These are phyloP conservation scores for Pleurozium schreberi DNA, from an alignment of 225 moss, liverwort and hornwort species.

Conservation along the genomic window DNA sequence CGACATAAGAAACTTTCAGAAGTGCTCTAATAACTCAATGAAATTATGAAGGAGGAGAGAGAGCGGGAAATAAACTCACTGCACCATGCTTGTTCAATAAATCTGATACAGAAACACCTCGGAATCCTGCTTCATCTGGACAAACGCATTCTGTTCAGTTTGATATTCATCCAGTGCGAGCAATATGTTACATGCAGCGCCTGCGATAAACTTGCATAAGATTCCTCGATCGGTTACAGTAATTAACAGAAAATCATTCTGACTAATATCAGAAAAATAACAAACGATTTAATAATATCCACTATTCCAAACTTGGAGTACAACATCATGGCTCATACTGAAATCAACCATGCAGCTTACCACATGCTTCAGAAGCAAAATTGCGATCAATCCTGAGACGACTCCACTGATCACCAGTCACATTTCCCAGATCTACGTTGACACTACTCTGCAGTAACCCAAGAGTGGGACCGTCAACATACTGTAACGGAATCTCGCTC, in stretches of 20 bases:
- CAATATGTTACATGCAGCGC: background rate
- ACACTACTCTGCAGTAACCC: slow-evolving; percentile 15
- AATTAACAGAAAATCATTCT: background rate
- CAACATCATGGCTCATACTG: background rate
- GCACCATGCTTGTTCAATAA: slow-evolving; percentile 14
- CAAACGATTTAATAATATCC: background rate
- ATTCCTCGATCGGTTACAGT: background rate
- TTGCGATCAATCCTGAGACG: slow-evolving; percentile 5
- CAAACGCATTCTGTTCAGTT: background rate
- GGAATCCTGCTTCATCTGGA: slow-evolving; percentile 3
- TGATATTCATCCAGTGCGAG: background rate
- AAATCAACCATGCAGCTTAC: background rate
- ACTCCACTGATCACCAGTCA: slow-evolving; percentile 8
- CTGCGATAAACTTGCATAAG: background rate
- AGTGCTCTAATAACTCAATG: background rate
- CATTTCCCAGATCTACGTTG: slow-evolving; percentile 1
- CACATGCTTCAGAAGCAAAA: background rate
- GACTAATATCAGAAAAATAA: background rate
- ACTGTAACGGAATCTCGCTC: background rate
- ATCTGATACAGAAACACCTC: background rate
- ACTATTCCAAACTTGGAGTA: background rate
- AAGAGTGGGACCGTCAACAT: background rate
- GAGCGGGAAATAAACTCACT: slow-evolving; percentile 15
- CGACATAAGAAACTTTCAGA: background rate
- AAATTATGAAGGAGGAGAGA: background rate